phyloP scores from a whole-genome alignment of 306 rosid species.

The Casuarina cunninghamiana region DNA sequence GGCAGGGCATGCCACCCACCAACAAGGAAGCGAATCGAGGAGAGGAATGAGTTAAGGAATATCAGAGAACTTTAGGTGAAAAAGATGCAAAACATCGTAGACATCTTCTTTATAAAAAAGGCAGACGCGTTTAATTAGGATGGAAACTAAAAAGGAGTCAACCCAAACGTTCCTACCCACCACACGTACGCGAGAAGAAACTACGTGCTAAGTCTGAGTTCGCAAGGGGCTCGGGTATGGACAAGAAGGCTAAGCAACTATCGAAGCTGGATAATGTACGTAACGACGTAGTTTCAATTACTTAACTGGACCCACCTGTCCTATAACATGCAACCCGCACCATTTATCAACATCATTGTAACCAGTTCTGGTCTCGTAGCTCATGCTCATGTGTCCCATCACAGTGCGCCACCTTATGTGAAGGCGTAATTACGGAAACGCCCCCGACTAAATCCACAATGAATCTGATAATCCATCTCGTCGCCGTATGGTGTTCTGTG shows the following conservation, averaged over 20 bases:
- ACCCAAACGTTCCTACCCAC: no score
- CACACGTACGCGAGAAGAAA: no score
- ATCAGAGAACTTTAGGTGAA: no score
- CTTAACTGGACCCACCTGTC: not conserved
- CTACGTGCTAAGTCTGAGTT: not conserved
- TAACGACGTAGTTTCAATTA: constrained; percentile 5
- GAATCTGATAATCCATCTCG: not conserved
- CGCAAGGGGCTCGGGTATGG: no score
- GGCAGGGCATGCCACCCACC: not conserved
- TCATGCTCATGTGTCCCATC: not conserved
- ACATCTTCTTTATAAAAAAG: no score
- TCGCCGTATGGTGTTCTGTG: not conserved
- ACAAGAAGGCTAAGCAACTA: not conserved
- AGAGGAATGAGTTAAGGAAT: no score
- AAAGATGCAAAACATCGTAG: no score
- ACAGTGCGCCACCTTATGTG: not conserved
- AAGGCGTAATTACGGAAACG: constrained; percentile 8
- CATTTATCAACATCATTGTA: not conserved
- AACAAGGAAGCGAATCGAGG: no score
- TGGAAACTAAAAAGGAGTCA: no score
- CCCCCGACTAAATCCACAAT: not conserved
- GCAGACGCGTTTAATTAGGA: no score
- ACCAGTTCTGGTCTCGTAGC: not conserved
- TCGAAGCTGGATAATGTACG: not conserved
- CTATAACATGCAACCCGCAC: not conserved